A percentile compares a stretch with the other conserved stretches of the same genome.
Conservation (phyloP, 1,284 basidiomycete species). For the Trametes versicolor region DNA sequence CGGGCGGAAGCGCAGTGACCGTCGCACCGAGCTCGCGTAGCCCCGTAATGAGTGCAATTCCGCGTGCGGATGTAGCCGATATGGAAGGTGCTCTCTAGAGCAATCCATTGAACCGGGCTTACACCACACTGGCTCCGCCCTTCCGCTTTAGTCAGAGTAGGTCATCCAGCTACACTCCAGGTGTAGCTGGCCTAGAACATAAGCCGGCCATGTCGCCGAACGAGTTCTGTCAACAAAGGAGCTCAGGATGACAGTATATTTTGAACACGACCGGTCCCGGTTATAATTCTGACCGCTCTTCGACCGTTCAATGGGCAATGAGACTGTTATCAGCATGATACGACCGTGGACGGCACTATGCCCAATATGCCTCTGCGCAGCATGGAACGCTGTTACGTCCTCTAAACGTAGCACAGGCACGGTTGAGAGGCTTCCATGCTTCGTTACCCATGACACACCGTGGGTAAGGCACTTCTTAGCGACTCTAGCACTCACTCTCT, state of each 20-base stretch:
- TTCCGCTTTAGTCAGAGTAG: background rate
- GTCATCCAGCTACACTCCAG: background rate
- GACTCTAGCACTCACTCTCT: background rate
- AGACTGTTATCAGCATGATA: background rate
- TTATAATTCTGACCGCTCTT: no score
- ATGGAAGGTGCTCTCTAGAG: conserved; percentile 15
- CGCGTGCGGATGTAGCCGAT: conserved; percentile 12
- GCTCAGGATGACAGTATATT: no score
- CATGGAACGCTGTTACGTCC: background rate
- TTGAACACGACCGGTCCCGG: no score
- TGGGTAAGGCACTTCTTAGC: conserved; percentile 2
- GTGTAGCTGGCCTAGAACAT: background rate
- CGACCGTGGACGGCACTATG: background rate
- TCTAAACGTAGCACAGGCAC: conserved; percentile 5
- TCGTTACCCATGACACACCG: background rate
- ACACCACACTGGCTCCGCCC: background rate
- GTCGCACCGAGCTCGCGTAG: conserved; percentile 8
- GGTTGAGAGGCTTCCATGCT: conserved; percentile 3
- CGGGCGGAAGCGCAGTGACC: conserved; percentile 3
- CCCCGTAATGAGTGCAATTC: conserved; percentile 3
- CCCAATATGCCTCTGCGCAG: background rate
- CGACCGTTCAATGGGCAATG: background rate
- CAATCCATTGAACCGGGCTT: background rate
- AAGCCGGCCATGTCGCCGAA: no score
- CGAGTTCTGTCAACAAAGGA: no score